Evolutionary conservation across 306 rosid species (phyloP).

Genomic region (Cucurbita moschata): DNA sequence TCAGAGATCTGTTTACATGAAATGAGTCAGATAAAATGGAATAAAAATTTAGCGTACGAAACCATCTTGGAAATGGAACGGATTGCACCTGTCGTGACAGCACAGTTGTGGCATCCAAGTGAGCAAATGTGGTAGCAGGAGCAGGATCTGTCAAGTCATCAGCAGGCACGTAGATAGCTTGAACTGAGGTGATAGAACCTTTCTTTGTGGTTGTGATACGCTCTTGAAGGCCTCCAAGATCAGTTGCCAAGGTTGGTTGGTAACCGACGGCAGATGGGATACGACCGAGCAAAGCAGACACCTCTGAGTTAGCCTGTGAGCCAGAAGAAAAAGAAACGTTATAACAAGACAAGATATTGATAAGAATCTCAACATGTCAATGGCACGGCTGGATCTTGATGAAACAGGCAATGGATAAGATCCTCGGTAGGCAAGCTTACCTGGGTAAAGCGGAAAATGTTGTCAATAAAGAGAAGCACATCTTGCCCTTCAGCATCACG

Average conservation of each 20-base stretch:
- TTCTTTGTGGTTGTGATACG: conserved; percentile 97
- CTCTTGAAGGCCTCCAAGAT: conserved; percentile 99
- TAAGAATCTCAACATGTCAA: background rate
- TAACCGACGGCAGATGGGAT: conserved; percentile 99
- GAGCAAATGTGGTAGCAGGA: conserved; percentile 18
- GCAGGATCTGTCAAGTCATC: conserved; percentile 19
- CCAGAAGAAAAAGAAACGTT: background rate
- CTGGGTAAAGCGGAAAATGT: conserved; percentile 97
- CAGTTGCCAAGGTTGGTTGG: conserved; percentile 95
- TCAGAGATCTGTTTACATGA: conserved; percentile 58
- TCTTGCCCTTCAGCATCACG: conserved; percentile 99
- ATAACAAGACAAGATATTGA: background rate
- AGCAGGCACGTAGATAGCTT: conserved; percentile 96
- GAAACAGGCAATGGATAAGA: background rate
- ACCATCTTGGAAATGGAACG: background rate
- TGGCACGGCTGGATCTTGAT: background rate
- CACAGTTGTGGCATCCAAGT: conserved; percentile 20
- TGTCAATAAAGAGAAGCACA: conserved; percentile 96
- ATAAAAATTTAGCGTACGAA: background rate
- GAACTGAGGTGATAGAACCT: conserved; percentile 98
- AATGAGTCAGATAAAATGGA: background rate
- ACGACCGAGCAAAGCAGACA: conserved; percentile 99
- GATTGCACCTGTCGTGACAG: conserved; percentile 16
- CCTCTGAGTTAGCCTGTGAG: conserved; percentile 90
- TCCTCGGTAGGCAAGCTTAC: conserved; percentile 17